Conservation (phyloP, 192 early-diverging fungal genomes). For the Dimargaris xerosporica region DNA sequence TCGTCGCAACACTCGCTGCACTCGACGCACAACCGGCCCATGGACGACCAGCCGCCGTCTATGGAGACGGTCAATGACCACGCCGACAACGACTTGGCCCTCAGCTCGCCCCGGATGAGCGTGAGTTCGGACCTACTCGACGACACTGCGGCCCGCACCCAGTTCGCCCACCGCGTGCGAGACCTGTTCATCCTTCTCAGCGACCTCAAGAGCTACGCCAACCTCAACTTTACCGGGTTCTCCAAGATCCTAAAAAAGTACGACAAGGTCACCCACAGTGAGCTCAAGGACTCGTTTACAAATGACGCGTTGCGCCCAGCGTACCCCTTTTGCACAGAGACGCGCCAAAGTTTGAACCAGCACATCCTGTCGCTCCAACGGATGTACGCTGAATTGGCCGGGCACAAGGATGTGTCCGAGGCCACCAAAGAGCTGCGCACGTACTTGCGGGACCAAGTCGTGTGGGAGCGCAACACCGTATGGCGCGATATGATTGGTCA, state of each 20-base stretch:
- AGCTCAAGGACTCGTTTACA: conserved; percentile 60
- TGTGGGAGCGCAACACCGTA: conserved; percentile 93
- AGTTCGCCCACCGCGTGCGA: conserved; percentile 33
- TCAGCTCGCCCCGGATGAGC: neutral
- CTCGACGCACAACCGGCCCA: neutral
- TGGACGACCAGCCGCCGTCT: conserved; percentile 9
- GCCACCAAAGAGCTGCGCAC: conserved; percentile 61
- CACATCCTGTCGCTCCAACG: conserved; percentile 40
- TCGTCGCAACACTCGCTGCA: neutral
- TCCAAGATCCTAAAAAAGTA: conserved; percentile 94
- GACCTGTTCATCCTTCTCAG: conserved; percentile 71
- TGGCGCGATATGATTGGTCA: conserved; percentile 95
- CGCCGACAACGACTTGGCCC: conserved; percentile 2
- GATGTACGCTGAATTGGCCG: conserved; percentile 49
- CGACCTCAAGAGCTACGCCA: conserved; percentile 75
- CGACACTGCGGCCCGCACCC: conserved; percentile 17
- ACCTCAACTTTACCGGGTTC: conserved; percentile 84
- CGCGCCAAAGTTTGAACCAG: conserved; percentile 43
- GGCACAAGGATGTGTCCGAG: conserved; percentile 38
- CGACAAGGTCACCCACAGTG: conserved; percentile 77
- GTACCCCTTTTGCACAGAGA: conserved; percentile 50
- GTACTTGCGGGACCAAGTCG: conserved; percentile 76
- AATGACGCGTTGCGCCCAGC: conserved; percentile 38
- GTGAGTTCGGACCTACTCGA: conserved; percentile 6
- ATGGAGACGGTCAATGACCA: neutral